Base-by-base conservation (phyloP, 2,329 filamentous ascomycete genomes). In the Xylaria sp. region DNA sequence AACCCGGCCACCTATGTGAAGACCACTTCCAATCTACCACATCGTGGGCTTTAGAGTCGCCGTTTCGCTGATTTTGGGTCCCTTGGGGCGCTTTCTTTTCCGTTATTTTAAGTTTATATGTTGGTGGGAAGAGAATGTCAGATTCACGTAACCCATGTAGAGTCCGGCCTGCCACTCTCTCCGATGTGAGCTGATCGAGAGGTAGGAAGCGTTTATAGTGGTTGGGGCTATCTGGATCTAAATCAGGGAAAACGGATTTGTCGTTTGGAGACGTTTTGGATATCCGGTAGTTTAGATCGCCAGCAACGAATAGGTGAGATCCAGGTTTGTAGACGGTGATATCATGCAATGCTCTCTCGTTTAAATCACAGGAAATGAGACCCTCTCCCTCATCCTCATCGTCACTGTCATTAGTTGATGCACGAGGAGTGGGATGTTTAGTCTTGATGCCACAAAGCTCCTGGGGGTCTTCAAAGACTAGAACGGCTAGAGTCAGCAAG, bases 261-360 rank as follows among this genome's bases (percentile, higher is more conserved):
- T 86, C 82, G 0, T 84, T 82, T 0, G 94, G 94, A 0, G 86
- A 83, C 0, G 84, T 86, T 70, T 89, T 86, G 7, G 90, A 89
- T 20, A 95, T 97, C 73, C 96, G 92, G 81, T 99, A 99, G 83
- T 99, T 99, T 68, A 99, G 86, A 79, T 99, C 96, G 28, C 96
- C 96, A 0, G 91, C 92, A 56, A 98, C 85, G 78, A 98, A 97
- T 1, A 97, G 84, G 78, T 97, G 90, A 3, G 90, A 90, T 3
- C 86, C 87, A 1, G 93, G 89, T 59, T 87, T 88, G 82, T 94
- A 97, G 65, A 98, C 88, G 40, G 89, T 89, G 48, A 88, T 82
- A 71, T 86, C 79, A 73, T 88, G 85, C 3, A 89, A 80, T 38
- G 79, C 78, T 63, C 80, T 80, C 73, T 84, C 57, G 72, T 74